These are phyloP conservation scores for Leccinum ochraceum DNA, from an alignment of 768 basidiomycete species.

Conservation along the genomic window DNA sequence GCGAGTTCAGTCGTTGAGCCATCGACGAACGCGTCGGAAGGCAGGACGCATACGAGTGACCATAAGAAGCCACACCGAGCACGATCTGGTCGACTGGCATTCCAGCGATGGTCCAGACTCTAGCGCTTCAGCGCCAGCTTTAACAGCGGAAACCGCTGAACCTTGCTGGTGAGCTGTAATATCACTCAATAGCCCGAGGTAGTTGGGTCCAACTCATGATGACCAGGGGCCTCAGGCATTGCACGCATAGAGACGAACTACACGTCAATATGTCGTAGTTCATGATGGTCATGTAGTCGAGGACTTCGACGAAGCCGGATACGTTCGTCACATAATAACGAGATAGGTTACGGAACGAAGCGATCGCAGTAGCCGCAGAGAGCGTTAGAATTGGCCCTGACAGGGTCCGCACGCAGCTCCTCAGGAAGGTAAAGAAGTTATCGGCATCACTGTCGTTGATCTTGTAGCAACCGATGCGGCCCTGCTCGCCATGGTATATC, in stretches of 20 bases:
- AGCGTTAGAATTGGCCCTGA: slow-evolving; percentile 56
- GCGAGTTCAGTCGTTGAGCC: slow-evolving; percentile 21
- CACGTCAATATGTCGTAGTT: slow-evolving; percentile 51
- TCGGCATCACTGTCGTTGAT: slow-evolving; percentile 57
- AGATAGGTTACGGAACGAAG: slow-evolving; percentile 60
- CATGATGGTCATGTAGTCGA: slow-evolving; percentile 69
- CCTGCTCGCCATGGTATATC: slow-evolving; percentile 76
- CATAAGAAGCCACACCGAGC: slow-evolving; percentile 54
- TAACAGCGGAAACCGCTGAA: not conserved
- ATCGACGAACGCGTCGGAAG: slow-evolving; percentile 35
- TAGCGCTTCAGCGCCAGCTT: not conserved
- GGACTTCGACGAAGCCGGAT: slow-evolving; percentile 61
- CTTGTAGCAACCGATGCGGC: slow-evolving; percentile 64
- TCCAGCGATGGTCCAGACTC: not conserved
- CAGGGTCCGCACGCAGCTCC: slow-evolving; percentile 57
- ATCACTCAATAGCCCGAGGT: not conserved
- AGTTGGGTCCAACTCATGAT: not conserved
- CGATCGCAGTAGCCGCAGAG: slow-evolving; percentile 64
- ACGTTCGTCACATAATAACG: slow-evolving; percentile 59
- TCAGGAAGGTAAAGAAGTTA: slow-evolving; percentile 80
- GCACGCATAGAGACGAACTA: not conserved
- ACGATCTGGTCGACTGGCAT: not conserved
- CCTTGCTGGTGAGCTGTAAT: not conserved
- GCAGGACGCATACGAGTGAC: not conserved
- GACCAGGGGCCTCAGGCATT: slow-evolving; percentile 46